These are phyloP conservation scores for Hypoxylon sp. DNA, from an alignment of 2,329 filamentous ascomycete species.

Conservation along the genomic window DNA sequence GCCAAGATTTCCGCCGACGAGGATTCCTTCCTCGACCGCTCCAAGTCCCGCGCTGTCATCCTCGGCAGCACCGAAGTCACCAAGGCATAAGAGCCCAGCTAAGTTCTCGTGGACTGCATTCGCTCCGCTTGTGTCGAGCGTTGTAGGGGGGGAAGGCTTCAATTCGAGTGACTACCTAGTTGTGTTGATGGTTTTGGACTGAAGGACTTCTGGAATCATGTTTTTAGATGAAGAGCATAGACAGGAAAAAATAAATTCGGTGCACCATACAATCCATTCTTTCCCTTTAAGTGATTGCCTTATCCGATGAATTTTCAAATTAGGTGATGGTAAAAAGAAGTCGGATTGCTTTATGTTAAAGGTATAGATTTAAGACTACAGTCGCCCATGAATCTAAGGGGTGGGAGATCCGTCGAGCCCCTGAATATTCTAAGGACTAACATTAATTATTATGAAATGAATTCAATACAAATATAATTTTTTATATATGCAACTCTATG, in stretches of 20 bases:
- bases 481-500: no score
- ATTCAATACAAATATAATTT: no score
- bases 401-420: no score
- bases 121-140: background rate
- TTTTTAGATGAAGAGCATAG: conserved; percentile 4
- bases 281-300: background rate
- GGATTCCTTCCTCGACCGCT: conserved; percentile 46
- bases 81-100: conserved; percentile 10
- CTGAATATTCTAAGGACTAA: no score
- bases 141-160: background rate
- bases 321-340: no score
- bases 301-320: background rate
- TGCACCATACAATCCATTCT: background rate
- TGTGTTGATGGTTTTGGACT: conserved; percentile 5
- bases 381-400: no score
- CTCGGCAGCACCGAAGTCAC: conserved; percentile 38
- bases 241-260: background rate
- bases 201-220: conserved; percentile 8
- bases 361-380: no score
- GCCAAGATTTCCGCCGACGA: conserved; percentile 45
- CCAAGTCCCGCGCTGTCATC: conserved; percentile 38
- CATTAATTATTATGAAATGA: no score
- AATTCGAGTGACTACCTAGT: conserved; percentile 9
- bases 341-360: no score
- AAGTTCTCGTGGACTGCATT: background rate